Evolutionary conservation across 495 filamentous ascomycete genomes (phyloP), one percentile per base, ranked within the genome.

Genomic region (Xanthoparmelia taractica): DNA sequence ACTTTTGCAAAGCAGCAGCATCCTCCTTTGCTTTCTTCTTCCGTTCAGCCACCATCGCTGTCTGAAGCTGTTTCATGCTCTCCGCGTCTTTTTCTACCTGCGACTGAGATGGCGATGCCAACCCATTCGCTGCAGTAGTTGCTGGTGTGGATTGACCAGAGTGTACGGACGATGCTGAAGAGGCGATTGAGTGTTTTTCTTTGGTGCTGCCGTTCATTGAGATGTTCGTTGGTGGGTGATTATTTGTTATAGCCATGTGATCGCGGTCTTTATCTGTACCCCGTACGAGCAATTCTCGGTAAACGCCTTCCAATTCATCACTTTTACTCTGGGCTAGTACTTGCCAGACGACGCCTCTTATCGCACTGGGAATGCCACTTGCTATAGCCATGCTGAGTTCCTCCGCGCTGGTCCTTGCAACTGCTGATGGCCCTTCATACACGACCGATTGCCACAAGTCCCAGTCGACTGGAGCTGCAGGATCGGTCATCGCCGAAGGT

Each of bases 311-410:
- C 23, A 97, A 76, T 36, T 96, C 93, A 58, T 91, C 85, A 66
- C 88, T 92, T 71, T 92, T 93, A 74, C 91, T 96, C 70, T 96
- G 89, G 7, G 95, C 92, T 67, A 99, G 74, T 17, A 96, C 91
- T 74, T 99, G 94, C 94, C 94, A 99, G 33, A 99, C 91, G 15
- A 97, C 95, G 27, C 94, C 94, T 55, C 94, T 84, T 61, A 99
- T 95, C 23, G 91, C 94, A 67, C 87, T 90, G 4, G 94, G 94
- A 61, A 99, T 97, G 47, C 94, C 94, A 57, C 88, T 87, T 43
- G 94, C 90, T 63, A 97, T 96, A 13, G 94, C 92, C 62, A 82
- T 82, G 70, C 91, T 96, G 60, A 99, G 75, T 68, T 96, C 92
- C 61, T 92, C 88, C 5, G 92, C 81, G 68, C 89, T 96, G 36